Base-by-base conservation (phyloP, 768 basidiomycete genomes). In the Leccinum truebloodii region DNA sequence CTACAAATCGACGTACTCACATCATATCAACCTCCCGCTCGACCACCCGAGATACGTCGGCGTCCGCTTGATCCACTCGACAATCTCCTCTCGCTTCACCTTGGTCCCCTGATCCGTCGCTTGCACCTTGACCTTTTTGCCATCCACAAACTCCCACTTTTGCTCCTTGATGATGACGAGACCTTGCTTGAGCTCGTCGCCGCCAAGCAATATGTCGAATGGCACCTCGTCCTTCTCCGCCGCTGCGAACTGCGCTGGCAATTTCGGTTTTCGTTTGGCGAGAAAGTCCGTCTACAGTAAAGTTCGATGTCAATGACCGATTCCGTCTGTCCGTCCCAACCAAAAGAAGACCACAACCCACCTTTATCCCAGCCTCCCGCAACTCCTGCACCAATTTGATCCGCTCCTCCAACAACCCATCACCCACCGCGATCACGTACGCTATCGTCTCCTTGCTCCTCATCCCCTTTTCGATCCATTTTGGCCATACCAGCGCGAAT, bases 111-210 rank as follows among this genome's bases (percentile, higher is more conserved):
- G 85, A 59, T 87, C 85, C 18, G 79, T 78, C 35, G 79, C 81
- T 69, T 81, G 84, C 39, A 85, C 81, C 67, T 84, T 83, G 48
- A 69, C 78, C 76, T 90, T 92, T 77, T 84, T 82, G 44, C 89
- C 90, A 39, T 87, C 86, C 12, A 86, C 79, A 24, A 90, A 67
- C 68, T 90, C 84, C 91, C 91, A 93, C 54, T 76, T 82, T 74
- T 98, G 96, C 73, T 95, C 89, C 78, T 98, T 98, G 59, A 99
- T 91, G 39, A 87, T 84, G 32, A 97, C 94, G 41, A 90, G 76
- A 4, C 96, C 97, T 51, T 84, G 82, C 69, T 86, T 87, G 58
- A 94, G 77, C 77, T 99, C 96, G 59, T 90, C 88, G 1, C 82
- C 83, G 9, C 94, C 95, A n/a, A 98, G 78, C 64, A 98, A 92